Evolutionary conservation across 1,284 basidiomycete genomes (phyloP).

Genomic region (Peniophora sp.): DNA sequence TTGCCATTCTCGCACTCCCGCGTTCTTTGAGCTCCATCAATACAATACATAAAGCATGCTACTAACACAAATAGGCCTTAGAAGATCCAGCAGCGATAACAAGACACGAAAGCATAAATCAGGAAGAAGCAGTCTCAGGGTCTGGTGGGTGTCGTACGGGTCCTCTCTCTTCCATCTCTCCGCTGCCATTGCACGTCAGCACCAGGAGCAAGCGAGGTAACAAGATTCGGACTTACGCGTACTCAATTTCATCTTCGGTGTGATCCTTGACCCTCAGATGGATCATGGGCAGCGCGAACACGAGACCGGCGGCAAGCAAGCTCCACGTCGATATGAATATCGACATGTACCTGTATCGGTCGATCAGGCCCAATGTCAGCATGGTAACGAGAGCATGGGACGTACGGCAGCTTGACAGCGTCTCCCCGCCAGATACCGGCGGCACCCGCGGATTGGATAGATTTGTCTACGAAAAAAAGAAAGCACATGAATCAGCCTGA

Average conservation of each 20-base stretch:
- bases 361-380: slow-evolving; percentile 1
- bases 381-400: slow-evolving; percentile 5
- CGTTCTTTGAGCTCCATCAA: no score
- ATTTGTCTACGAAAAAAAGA: slow-evolving; percentile 26
- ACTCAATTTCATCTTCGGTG: slow-evolving; percentile 22
- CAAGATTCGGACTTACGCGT: slow-evolving; percentile 7
- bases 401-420: slow-evolving; percentile 29
- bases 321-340: slow-evolving; percentile 37
- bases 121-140: neutral
- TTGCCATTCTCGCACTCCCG: no score
- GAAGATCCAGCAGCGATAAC: neutral
- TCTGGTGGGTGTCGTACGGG: neutral
- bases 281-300: slow-evolving; percentile 40
- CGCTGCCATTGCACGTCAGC: neutral
- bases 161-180: neutral
- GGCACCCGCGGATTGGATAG: slow-evolving; percentile 35
- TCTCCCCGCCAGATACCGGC: slow-evolving; percentile 36
- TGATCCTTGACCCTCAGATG: slow-evolving; percentile 31
- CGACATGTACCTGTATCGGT: slow-evolving; percentile 28
- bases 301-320: slow-evolving; percentile 30
- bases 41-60: no score
- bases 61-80: no score
- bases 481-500: neutral
- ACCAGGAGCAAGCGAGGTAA: neutral
- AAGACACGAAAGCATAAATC: neutral